These are phyloP conservation scores for Dacryopinax primogenitus DNA, from an alignment of 768 basidiomycete genomes.

Conservation along the genomic window DNA sequence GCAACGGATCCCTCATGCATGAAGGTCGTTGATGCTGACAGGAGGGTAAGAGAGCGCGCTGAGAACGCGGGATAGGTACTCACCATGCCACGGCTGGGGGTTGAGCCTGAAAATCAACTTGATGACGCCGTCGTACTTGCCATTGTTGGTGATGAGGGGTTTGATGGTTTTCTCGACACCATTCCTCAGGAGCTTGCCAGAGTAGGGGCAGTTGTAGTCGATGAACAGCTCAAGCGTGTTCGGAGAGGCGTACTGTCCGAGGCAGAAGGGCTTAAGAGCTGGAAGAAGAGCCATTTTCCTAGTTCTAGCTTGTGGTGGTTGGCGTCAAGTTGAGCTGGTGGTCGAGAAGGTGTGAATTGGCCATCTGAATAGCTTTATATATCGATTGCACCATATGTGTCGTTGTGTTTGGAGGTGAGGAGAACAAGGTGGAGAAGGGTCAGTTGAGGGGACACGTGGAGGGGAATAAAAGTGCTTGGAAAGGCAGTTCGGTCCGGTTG, in stretches of 20 bases:
- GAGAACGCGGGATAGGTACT: constrained; percentile 27
- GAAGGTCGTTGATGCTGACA: constrained; percentile 34
- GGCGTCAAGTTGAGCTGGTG: neutral
- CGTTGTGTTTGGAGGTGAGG: no score
- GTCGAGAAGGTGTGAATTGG: neutral
- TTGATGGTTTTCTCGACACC: constrained; percentile 48
- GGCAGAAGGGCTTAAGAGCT: constrained; percentile 47
- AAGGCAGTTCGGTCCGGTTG: neutral
- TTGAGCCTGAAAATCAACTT: constrained; percentile 35
- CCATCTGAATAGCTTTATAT: neutral
- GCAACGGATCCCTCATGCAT: constrained; percentile 75
- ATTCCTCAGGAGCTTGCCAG: constrained; percentile 16
- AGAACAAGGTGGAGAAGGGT: neutral
- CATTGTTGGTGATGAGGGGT: constrained; percentile 39
- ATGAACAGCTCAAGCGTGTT: constrained; percentile 74
- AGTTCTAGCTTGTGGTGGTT: neutral
- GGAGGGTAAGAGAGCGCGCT: neutral
- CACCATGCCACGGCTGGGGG: constrained; percentile 27
- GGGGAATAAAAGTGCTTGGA: neutral
- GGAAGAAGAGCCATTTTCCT: constrained; percentile 64
- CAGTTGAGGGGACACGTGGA: neutral
- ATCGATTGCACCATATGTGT: constrained; percentile 5
- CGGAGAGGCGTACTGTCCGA: constrained; percentile 48
- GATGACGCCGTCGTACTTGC: constrained; percentile 45
- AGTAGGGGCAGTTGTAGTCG: constrained; percentile 79